These are phyloP conservation scores for Gentiana macrophylla DNA, from an alignment of 257 asterid genomes.

Conservation along the genomic window DNA sequence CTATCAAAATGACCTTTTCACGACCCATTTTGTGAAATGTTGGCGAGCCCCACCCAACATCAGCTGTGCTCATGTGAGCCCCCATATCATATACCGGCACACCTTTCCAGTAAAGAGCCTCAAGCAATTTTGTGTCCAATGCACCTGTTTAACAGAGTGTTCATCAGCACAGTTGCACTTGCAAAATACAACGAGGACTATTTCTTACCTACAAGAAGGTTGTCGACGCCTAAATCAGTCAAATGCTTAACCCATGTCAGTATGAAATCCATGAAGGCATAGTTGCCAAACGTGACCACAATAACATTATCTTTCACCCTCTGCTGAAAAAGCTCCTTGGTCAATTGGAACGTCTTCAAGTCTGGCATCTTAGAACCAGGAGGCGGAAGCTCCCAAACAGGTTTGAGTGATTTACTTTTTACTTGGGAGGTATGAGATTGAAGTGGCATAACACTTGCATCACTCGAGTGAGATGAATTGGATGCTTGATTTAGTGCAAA, in stretches of 20 bases:
- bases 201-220: constrained; percentile 83
- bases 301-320: constrained; percentile 70
- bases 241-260: constrained; percentile 94
- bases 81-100: constrained; percentile 96
- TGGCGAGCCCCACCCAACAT: constrained; percentile 96
- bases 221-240: constrained; percentile 79
- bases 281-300: constrained; percentile 87
- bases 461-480: constrained; percentile 30
- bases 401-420: constrained; percentile 23
- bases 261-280: constrained; percentile 97
- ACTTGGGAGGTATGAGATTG: constrained; percentile 12
- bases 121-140: constrained; percentile 87
- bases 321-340: constrained; percentile 68
- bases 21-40: constrained; percentile 97
- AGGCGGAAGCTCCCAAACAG: constrained; percentile 71
- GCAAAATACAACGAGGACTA: constrained; percentile 14
- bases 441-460: constrained; percentile 13
- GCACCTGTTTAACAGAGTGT: constrained; percentile 56
- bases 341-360: constrained; percentile 52
- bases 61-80: constrained; percentile 94
- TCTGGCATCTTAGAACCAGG: constrained; percentile 88
- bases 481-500: constrained; percentile 26
- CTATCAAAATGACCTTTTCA: constrained; percentile 84
- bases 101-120: constrained; percentile 97
- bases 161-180: constrained; percentile 6